Evolutionary conservation across 2,329 filamentous ascomycete genomes (phyloP).

Genomic region (Penicillium sp.): DNA sequence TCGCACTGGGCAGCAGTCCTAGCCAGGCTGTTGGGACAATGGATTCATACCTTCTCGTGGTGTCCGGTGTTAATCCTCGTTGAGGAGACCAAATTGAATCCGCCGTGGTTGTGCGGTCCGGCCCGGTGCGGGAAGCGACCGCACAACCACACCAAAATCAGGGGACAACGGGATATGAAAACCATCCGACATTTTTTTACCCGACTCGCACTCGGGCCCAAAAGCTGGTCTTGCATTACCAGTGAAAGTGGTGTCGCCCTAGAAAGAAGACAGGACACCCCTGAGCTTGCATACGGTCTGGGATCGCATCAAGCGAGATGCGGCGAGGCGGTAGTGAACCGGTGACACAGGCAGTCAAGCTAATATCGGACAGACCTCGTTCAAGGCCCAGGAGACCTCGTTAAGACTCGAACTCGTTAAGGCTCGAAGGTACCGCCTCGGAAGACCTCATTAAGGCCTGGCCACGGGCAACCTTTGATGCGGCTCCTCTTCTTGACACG

Average conservation of each 20-base stretch:
- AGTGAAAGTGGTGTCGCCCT: slow-evolving; percentile 13
- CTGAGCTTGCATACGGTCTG: slow-evolving; percentile 14
- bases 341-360: slow-evolving; percentile 11
- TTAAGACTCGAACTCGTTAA: slow-evolving; percentile 11
- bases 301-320: slow-evolving; percentile 11
- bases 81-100: slow-evolving; percentile 9
- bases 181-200: too few relatives aligned
- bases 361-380: slow-evolving; percentile 8
- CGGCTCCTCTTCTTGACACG: slow-evolving; percentile 3
- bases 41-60: slow-evolving; percentile 15
- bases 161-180: too few relatives aligned
- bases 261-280: slow-evolving; percentile 12
- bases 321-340: slow-evolving; percentile 8
- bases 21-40: slow-evolving; percentile 10
- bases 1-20: slow-evolving; percentile 6
- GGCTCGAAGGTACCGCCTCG: neutral
- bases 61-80: slow-evolving; percentile 8
- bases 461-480: slow-evolving; percentile 2
- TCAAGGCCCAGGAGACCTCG: slow-evolving; percentile 9
- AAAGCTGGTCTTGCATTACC: slow-evolving; percentile 11
- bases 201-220: slow-evolving; percentile 11
- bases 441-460: slow-evolving; percentile 13
- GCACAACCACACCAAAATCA: neutral
- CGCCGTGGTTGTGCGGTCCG: neutral
- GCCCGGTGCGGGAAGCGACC: too few relatives aligned